Evolutionary conservation across 305 asterid genomes (phyloP), one percentile per base, ranked within the genome.

Genomic region (Fraxinus greggii): DNA sequence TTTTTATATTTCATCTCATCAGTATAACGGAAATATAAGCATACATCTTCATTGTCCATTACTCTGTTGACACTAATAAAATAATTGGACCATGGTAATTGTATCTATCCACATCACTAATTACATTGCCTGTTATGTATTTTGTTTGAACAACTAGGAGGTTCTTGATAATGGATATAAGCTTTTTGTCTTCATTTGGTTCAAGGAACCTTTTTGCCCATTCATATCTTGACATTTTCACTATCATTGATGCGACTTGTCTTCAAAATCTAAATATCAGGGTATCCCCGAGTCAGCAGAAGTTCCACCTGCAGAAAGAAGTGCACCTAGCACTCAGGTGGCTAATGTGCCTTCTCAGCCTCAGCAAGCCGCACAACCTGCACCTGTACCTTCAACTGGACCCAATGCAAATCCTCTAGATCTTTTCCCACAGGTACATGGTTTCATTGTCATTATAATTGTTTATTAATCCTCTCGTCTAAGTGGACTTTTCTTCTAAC

Each of bases 331-430:
- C 63, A 82, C 81, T 15, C 87, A 32, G 80, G 81, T 79, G 72
- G 84, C 85, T 78, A 83, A 84, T 86, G 78, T 77, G 72, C 86
- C 95, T 8, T 85, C 86, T 83, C 96, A 84, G 86, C 91, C 91
- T 79, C 92, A 81, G 72, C 92, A 79, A 82, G 86, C 89, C 36
- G 86, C 92, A 56, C 91, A 86, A 83, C 89, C 94, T 82, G 89
- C 92, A 73, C 70, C 90, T 79, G 86, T 83, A 79, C 86, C 93
- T 69, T 78, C 95, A n/a, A 38, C 88, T 67, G 97, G 92, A 75
- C 98, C 98, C 81, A 94, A 94, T 88, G 92, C 94, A 78, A 88
- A 91, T 77, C 98, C 98, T 0, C 85, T 94, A 79, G 86, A 94
- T 90, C 94, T 93, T 72, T 94, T 94, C 77, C 98, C 98, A 7